Evolutionary conservation across 768 basidiomycete genomes (phyloP), one percentile per base, ranked within the genome.

Genomic region (Fistulinella prunicolor): DNA sequence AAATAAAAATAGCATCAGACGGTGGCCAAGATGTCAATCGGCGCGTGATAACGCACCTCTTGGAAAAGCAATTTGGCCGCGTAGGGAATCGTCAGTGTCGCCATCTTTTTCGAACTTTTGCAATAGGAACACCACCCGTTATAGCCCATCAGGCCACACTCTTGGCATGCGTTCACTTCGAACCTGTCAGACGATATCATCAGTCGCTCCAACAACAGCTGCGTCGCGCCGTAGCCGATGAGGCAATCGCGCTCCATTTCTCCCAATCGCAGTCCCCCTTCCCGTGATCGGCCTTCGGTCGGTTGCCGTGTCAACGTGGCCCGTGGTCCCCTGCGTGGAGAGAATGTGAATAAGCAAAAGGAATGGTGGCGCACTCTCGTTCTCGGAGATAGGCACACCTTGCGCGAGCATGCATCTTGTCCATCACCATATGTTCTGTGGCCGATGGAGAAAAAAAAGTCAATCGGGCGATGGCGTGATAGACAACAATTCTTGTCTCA

Each of bases 151-250:
- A 97, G 71, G 8, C 96, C 96, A 66, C 96, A 99, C 48, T 86
- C 81, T 58, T 93, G 80, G 64, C 96, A 99, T 12, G 94, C 94
- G 59, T 95, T 90, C 44, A 96, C 91, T 67, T 96, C 91, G 62
- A 98, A 99, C 61, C 91, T 91, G 71, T 99, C 96, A 20, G 94
- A 96, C 6, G 95, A 98, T 51, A 98, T 94, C 96, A 99, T 99
- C 14, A 99, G 78, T 21, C 96, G 88, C 69, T 99, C 96, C 3
- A 99, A 82, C 28, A 99, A 73, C 38, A 99, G 78, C 61, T 98
- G 95, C 0, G 94, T 95, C 9, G 96, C 96, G n/a, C 96, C 96
- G 60, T 99, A 91, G 34, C 95, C 96, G 60, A 97, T 95, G 35
- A 97, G 75, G 67, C 96, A 99, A 70, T 99, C 96, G 38, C 96